Evolutionary conservation across 352 stramenopile genomes (phyloP), one percentile per base, ranked within the genome.

Genomic region (Blastocystis sp.): DNA sequence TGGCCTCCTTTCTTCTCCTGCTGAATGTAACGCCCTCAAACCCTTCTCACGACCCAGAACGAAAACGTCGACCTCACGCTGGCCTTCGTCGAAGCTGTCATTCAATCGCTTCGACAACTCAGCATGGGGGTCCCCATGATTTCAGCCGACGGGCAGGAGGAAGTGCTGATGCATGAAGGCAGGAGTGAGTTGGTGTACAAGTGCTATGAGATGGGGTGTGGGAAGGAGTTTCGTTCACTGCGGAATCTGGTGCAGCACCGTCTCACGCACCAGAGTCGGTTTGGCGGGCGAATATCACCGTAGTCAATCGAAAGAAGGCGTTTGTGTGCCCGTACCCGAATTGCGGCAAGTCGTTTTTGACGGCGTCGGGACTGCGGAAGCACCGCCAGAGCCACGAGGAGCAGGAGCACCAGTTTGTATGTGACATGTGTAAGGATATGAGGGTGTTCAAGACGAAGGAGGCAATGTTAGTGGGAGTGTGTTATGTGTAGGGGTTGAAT

Each of bases 391-490:
- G n/a, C 43, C 74, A 84, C 48, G 23, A 84, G 48, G 34, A 53
- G 21, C 48, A 43, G 38, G 61, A 62, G 43, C 14, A 56, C 40
- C 10, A 69, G 11, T 81, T 66, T 66, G 74, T 84, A 23, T 84
- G 45, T 59, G 40, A 38, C 10, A 28, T 61, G 28, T 67, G 74
- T 14, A 34, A 62, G 14, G 74, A 84, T 28, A 62, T 28, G 53
- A 62, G 43, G 53, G 48, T 64, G 34, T 84, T 84, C n/a, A 66
- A 84, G 17, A 84, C 74, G 48, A 84, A 84, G 60, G 74, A 84
- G 48, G 66, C 60, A 28, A 38, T 34, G 2, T 40, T 9, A n/a
- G n/a, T 40, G n/a, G 7, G 10, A 19, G n/a, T n/a, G 41, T 34
- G 14, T 59, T 10, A 59, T 38, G 34, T 2, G 41, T 61, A 77